These are phyloP conservation scores for Hypoxylon trugodes DNA, from an alignment of 495 filamentous ascomycete species.

Conservation along the genomic window DNA sequence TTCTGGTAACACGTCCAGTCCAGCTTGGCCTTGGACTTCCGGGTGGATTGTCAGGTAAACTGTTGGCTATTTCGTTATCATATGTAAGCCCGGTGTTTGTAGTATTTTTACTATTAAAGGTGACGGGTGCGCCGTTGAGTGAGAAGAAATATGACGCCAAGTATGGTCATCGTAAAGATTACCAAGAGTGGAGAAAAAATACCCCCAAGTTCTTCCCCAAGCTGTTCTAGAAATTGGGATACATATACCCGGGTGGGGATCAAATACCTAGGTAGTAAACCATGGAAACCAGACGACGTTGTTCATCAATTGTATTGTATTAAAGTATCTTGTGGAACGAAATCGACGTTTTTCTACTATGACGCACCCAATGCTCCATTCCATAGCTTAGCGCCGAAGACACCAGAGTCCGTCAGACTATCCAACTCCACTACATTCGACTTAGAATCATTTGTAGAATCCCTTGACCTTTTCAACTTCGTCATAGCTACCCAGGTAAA, in stretches of 20 bases:
- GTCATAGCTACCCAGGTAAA: constrained; percentile 93
- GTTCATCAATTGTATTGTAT: background rate
- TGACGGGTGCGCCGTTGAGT: constrained; percentile 66
- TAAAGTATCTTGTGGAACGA: background rate
- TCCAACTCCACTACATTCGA: background rate
- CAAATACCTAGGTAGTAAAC: background rate
- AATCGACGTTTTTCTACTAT: constrained; percentile 6
- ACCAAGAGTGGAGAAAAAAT: constrained; percentile 71
- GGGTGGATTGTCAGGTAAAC: constrained; percentile 45
- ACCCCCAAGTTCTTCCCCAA: constrained; percentile 73
- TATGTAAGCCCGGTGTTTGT: constrained; percentile 69
- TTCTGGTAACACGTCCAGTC: constrained; percentile 54
- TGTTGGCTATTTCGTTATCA: constrained; percentile 56
- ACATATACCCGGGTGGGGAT: background rate
- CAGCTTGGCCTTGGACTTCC: constrained; percentile 60
- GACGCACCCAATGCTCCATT: constrained; percentile 20
- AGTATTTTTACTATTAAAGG: constrained; percentile 66
- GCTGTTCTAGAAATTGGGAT: constrained; percentile 53
- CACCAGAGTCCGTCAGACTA: constrained; percentile 6
- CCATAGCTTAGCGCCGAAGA: constrained; percentile 17
- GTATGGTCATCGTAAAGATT: constrained; percentile 70
- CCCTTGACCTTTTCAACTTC: constrained; percentile 96
- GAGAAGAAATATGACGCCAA: constrained; percentile 72
- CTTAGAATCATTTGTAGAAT: constrained; percentile 52
- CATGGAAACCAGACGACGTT: background rate